These are phyloP conservation scores for Cystobasidium tubakii DNA, from an alignment of 768 basidiomycete genomes.

Conservation along the genomic window DNA sequence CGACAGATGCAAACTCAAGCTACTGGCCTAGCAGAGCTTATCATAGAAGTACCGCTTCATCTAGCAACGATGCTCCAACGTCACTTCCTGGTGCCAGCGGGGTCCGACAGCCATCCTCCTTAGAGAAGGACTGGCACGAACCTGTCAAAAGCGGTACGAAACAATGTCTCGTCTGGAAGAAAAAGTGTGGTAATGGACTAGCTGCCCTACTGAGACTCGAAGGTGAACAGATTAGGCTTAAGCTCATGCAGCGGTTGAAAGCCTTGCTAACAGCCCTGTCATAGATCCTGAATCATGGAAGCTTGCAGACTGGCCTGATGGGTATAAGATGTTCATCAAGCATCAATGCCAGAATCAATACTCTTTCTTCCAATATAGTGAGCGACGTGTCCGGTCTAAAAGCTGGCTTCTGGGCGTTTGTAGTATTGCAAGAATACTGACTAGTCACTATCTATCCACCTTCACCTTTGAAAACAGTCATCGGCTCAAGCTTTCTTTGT, in stretches of 20 bases:
- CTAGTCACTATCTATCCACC: neutral
- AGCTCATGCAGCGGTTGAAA: no score
- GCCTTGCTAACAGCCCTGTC: no score
- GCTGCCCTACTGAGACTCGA: neutral
- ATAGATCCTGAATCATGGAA: conserved; percentile 16
- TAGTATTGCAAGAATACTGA: no score
- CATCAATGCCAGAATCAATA: neutral
- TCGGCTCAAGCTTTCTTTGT: conserved; percentile 23
- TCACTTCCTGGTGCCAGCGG: no score
- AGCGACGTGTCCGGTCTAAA: neutral
- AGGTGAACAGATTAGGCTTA: no score
- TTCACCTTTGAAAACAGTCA: no score
- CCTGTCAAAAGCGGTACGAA: neutral
- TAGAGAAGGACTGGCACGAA: neutral
- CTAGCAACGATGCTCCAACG: neutral
- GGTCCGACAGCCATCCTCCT: neutral
- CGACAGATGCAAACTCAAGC: conserved; percentile 14
- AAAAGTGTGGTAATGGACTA: conserved; percentile 11
- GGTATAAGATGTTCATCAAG: conserved; percentile 28
- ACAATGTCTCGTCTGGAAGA: neutral
- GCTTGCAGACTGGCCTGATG: conserved; percentile 29
- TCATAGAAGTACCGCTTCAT: neutral
- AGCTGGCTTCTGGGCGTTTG: no score
- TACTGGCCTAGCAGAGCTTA: conserved; percentile 14
- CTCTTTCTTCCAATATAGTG: neutral